A percentile compares a stretch with the other conserved stretches of the same genome.
Evolutionary conservation across 2,329 filamentous ascomycete species (phyloP).

Genomic region (Blastomyces silverae): DNA sequence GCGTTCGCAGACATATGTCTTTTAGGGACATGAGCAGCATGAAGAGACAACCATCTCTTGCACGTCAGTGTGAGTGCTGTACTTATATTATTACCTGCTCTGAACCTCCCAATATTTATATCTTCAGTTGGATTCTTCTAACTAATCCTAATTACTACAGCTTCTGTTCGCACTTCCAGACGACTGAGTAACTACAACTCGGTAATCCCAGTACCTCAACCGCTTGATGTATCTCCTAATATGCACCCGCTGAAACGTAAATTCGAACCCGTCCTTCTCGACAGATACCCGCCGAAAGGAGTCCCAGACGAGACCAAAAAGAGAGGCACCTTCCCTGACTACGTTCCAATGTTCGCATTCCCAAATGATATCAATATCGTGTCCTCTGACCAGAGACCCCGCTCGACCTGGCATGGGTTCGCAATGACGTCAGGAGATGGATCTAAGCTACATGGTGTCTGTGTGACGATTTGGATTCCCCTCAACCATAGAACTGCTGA

Average conservation of each 20-base stretch:
- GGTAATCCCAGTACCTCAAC: constrained; percentile 88
- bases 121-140: constrained; percentile 1
- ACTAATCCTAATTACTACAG: constrained; percentile 34
- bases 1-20: constrained; percentile 85
- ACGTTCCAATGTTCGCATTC: constrained; percentile 98
- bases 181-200: constrained; percentile 97
- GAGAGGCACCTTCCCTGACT: constrained; percentile 86
- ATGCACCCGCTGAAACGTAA: constrained; percentile 93
- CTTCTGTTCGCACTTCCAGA: constrained; percentile 71
- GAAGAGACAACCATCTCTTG: constrained; percentile 73
- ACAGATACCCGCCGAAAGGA: constrained; percentile 81
- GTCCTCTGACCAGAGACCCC: constrained; percentile 84
- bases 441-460: constrained; percentile 85
- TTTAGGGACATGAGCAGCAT: constrained; percentile 92
- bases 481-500: constrained; percentile 74
- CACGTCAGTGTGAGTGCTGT: constrained; percentile 61
- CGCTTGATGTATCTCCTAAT: constrained; percentile 77
- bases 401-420: constrained; percentile 98
- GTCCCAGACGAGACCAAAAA: constrained; percentile 72
- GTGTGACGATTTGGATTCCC: constrained; percentile 87
- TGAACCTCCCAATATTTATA: constrained; percentile 6
- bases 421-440: constrained; percentile 94
- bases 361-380: constrained; percentile 97
- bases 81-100: constrained; percentile 21
- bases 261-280: constrained; percentile 92